Evolutionary conservation across 2,329 filamentous ascomycete species (phyloP), one percentile per base, ranked within the genome.

Genomic region (Cadophora luteo-olivacea): DNA sequence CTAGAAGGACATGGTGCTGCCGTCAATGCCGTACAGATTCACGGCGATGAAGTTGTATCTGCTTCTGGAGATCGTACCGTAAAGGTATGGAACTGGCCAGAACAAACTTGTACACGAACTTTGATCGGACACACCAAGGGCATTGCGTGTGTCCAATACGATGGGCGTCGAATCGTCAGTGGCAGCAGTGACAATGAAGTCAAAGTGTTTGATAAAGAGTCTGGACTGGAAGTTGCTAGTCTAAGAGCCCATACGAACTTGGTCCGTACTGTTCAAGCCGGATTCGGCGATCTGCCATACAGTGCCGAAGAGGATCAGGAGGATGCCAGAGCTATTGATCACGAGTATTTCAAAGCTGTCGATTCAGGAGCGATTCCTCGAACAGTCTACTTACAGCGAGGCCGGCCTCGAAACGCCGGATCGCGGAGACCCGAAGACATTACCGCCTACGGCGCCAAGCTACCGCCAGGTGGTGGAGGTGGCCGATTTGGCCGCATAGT

Each of bases 131-230:
- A 99, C 76, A 89, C 88, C 71, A 99, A 99, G 79, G 96, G 96
- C 38, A 98, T 99, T 75, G 96, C 96, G 2, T 99, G 96, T 78
- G 94, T 99, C 19, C 95, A 99, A 80, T 98, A 96, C 77, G 96
- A 99, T 78, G 94, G 93, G 32, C 89, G 93, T 62, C 89, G 96
- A 24, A 97, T 99, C 71, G 93, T 99, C 63, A 97, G 93, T 75
- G 96, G 96, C 2, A 97, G 94, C 79, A 97, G 94, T 74, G 96
- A 99, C 79, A 94, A 97, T 77, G 94, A 96, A 51, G 93, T 99
- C 38, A 94, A 96, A 73, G 96, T 99, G 24, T 99, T 97, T 78
- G 96, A 98, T 78, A 90, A 92, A 55, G 86, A 88, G 57, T 94
- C 93, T 0, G 92, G 92, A 4, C 90, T 96, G 12, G 94, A 98